phyloP scores from a whole-genome alignment of 169 alveolate genomes.

The Plasmodium coatneyi region DNA sequence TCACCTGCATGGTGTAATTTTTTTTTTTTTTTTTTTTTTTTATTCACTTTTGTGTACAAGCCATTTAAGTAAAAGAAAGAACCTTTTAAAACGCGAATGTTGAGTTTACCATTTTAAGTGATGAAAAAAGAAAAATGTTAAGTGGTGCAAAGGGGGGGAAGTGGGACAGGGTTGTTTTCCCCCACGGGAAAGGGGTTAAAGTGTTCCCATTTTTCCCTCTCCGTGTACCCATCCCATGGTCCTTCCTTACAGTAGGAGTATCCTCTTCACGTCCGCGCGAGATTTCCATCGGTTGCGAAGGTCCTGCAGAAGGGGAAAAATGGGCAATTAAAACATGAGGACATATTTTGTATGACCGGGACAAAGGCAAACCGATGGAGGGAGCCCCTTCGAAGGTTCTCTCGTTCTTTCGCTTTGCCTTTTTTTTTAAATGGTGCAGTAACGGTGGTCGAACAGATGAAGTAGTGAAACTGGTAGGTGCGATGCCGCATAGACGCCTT shows the following conservation, averaged over 20 bases:
- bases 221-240: not conserved
- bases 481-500: not conserved
- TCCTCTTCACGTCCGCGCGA: conserved; percentile 44
- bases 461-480: not conserved
- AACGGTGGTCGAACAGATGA: not conserved
- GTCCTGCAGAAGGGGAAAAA: conserved; percentile 40
- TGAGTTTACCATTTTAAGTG: not conserved
- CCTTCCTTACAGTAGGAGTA: not conserved
- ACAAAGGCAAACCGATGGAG: not conserved
- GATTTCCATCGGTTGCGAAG: conserved; percentile 67
- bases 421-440: not conserved
- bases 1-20: not conserved
- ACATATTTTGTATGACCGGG: not conserved
- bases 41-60: not conserved
- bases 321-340: not conserved
- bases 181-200: not conserved
- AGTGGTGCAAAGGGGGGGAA: not conserved
- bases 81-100: conserved; percentile 5
- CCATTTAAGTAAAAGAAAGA: conserved; percentile 13
- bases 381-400: not conserved
- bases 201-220: not conserved
- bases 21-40: conserved; percentile 27
- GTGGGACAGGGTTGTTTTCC: not conserved
- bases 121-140: not conserved
- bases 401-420: not conserved